Percentiles rank a stretch among this genome's conserved stretches.
phyloP scores from a whole-genome alignment of 2,329 filamentous ascomycete genomes.

The Septoria petroselini region DNA sequence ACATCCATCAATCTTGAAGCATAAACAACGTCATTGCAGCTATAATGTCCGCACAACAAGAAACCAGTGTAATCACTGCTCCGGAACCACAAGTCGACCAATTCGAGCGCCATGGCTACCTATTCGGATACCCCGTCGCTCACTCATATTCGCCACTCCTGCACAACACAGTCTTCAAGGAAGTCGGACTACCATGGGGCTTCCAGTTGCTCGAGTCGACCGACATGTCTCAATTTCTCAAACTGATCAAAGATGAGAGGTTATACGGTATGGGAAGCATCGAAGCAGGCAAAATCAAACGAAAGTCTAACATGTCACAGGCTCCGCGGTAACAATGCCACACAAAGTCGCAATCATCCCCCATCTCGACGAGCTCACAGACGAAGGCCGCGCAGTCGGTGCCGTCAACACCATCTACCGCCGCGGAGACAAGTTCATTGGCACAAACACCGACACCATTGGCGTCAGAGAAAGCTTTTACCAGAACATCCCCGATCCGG shows the following conservation, averaged over 20 bases:
- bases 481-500: conserved; percentile 45
- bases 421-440: conserved; percentile 54
- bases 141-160: conserved; percentile 57
- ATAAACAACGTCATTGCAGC: neutral
- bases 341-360: conserved; percentile 75
- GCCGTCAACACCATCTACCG: conserved; percentile 79
- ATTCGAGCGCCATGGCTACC: conserved; percentile 52
- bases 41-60: conserved; percentile 17
- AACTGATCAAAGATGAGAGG: conserved; percentile 54
- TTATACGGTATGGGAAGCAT: conserved; percentile 59
- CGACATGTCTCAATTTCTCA: conserved; percentile 45
- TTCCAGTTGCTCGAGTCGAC: conserved; percentile 50
- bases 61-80: conserved; percentile 26
- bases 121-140: conserved; percentile 56
- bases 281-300: neutral
- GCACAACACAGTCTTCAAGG: conserved; percentile 54
- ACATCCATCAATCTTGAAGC: no score
- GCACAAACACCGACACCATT: conserved; percentile 78
- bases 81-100: conserved; percentile 33
- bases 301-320: conserved; percentile 39
- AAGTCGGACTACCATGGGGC: conserved; percentile 52
- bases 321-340: conserved; percentile 76
- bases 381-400: conserved; percentile 69
- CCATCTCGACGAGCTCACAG: conserved; percentile 69
- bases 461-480: conserved; percentile 71